Conservation (phyloP, 495 filamentous ascomycete species). For the Penicillium silybi region DNA sequence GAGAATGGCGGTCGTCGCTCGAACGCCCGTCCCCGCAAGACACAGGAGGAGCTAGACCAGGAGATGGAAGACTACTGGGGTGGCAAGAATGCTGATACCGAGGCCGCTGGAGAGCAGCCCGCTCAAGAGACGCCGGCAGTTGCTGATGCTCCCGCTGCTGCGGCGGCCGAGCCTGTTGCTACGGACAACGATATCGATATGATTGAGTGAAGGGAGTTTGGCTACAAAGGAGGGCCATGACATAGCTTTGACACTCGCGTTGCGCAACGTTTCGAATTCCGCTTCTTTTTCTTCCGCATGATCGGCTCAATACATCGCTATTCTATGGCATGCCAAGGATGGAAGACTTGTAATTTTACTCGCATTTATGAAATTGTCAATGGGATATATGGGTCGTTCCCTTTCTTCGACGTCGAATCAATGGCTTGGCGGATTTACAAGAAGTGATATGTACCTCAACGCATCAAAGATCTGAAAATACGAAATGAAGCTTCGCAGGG, state of each 20-base stretch:
- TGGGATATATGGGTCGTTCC: background rate
- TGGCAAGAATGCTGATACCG: conserved; percentile 29
- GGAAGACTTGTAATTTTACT: conserved; percentile 18
- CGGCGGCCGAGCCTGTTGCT: conserved; percentile 17
- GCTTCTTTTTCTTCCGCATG: background rate
- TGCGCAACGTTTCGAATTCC: background rate
- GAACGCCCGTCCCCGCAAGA: conserved; percentile 73
- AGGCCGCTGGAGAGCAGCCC: conserved; percentile 19
- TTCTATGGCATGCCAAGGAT: background rate
- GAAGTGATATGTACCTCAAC: background rate
- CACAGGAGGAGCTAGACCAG: conserved; percentile 84
- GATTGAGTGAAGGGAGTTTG: conserved; percentile 37
- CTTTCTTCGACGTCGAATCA: background rate
- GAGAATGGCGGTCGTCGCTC: conserved; percentile 35
- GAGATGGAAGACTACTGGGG: conserved; percentile 97
- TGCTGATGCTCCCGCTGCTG: conserved; percentile 20
- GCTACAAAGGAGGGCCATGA: background rate
- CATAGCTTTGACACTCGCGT: background rate
- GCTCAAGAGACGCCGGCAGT: conserved; percentile 24
- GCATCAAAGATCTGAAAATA: background rate
- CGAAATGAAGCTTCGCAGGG: background rate
- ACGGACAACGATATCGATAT: conserved; percentile 58
- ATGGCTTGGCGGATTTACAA: background rate
- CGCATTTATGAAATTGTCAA: conserved; percentile 19
- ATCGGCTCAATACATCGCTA: background rate